These are phyloP conservation scores for Telfairia occidentalis DNA, from an alignment of 331 rosid genomes.

Conservation along the genomic window DNA sequence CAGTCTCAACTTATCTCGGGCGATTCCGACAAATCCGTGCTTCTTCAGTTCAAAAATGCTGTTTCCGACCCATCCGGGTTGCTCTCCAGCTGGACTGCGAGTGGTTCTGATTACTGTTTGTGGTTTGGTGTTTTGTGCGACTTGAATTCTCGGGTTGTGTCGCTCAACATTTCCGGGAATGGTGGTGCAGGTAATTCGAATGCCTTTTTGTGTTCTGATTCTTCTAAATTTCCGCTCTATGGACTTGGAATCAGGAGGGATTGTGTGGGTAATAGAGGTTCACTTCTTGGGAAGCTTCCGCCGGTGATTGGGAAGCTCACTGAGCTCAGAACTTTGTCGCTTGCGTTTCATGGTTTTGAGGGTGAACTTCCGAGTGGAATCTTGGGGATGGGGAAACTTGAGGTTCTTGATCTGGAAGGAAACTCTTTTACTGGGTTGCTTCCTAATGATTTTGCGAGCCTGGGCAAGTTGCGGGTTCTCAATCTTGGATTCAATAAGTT, in stretches of 20 bases:
- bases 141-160: constrained; percentile 43
- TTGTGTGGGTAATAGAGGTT: constrained; percentile 32
- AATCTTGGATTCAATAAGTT: constrained; percentile 64
- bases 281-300: constrained; percentile 41
- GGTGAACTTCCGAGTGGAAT: constrained; percentile 48
- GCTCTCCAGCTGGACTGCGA: constrained; percentile 45
- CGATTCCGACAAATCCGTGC: constrained; percentile 54
- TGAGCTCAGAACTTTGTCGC: constrained; percentile 55
- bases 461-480: constrained; percentile 42
- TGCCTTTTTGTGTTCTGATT: constrained; percentile 31
- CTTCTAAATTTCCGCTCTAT: constrained; percentile 49
- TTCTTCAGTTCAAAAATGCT: constrained; percentile 42
- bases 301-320: constrained; percentile 41
- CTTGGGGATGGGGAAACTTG: constrained; percentile 55
- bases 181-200: constrained; percentile 30
- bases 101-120: constrained; percentile 36
- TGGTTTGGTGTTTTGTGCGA: constrained; percentile 61
- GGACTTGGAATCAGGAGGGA: constrained; percentile 54
- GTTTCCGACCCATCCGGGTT: constrained; percentile 50
- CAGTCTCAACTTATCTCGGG: constrained; percentile 11
- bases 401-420: constrained; percentile 79
- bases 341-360: constrained; percentile 46
- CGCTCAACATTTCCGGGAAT: constrained; percentile 63
- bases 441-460: constrained; percentile 23
- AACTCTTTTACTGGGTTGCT: constrained; percentile 44